Percentiles rank a stretch among this genome's conserved stretches.
Conservation (phyloP, 331 rosid species). For the Rosa hybrid region DNA sequence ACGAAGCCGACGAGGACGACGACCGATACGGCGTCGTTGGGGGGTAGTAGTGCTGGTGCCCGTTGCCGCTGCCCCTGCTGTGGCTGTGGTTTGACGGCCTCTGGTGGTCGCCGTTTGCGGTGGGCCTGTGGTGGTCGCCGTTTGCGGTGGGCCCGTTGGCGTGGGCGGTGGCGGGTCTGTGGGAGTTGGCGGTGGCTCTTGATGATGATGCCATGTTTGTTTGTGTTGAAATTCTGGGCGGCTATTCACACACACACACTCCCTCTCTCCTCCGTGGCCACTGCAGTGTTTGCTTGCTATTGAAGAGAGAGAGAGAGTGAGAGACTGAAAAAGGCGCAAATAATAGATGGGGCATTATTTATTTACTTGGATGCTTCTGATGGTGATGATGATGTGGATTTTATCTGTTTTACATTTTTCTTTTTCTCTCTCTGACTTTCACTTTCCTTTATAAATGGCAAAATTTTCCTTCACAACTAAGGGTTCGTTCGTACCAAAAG, state of each 20-base stretch:
- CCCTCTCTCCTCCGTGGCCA: neutral
- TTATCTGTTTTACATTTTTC: neutral
- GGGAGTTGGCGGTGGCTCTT: conserved; percentile 19
- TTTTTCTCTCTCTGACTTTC: neutral
- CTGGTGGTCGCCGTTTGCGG: neutral
- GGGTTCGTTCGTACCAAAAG: neutral
- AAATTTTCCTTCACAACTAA: neutral
- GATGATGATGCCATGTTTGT: conserved; percentile 40
- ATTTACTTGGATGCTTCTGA: neutral
- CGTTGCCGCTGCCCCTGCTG: conserved; percentile 2
- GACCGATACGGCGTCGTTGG: conserved; percentile 33
- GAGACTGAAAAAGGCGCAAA: neutral
- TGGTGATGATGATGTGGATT: neutral
- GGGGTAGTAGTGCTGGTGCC: conserved; percentile 33
- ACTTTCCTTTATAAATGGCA: neutral
- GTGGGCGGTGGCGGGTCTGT: neutral
- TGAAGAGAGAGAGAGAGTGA: conserved; percentile 1
- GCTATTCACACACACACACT: neutral
- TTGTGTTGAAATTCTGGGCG: neutral
- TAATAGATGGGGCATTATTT: neutral
- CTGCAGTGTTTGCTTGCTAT: conserved; percentile 21
- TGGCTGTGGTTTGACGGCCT: conserved; percentile 8
- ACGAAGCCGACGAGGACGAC: conserved; percentile 58
- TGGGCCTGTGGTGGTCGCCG: neutral
- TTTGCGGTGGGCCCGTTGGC: neutral